Percentiles rank a stretch among this genome's conserved stretches.
Evolutionary conservation across 208 protist species (phyloP).

Genomic region (Wallacemonas sp.): DNA sequence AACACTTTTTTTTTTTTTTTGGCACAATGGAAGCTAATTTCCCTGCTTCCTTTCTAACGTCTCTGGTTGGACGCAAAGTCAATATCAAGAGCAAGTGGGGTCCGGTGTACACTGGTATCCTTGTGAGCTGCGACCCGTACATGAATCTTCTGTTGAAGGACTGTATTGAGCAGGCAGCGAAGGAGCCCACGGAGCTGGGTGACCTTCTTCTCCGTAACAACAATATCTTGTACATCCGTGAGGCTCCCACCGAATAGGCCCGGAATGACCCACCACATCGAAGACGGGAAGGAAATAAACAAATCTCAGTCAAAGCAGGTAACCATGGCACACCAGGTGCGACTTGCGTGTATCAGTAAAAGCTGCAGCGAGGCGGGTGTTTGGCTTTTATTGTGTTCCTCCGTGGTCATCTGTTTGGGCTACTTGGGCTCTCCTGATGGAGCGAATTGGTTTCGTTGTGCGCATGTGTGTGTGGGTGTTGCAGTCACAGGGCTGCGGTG

Average conservation of each 20-base stretch:
- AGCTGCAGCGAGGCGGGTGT: too few species aligned
- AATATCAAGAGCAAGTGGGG: slow-evolving; percentile 99
- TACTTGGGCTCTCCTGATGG: too few species aligned
- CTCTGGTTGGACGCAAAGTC: slow-evolving; percentile 94
- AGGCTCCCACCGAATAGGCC: slow-evolving; percentile 39
- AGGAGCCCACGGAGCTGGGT: slow-evolving; percentile 72
- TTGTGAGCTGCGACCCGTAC: slow-evolving; percentile 96
- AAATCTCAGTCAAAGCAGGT: too few species aligned
- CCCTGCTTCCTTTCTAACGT: slow-evolving; percentile 91
- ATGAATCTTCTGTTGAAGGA: slow-evolving; percentile 97
- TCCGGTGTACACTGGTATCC: slow-evolving; percentile 96
- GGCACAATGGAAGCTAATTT: slow-evolving; percentile 69
- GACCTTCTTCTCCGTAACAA: slow-evolving; percentile 90
- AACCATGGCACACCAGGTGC: too few species aligned
- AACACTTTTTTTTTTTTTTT: slow-evolving; percentile 1
- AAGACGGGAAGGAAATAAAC: too few species aligned
- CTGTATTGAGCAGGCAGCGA: slow-evolving; percentile 61
- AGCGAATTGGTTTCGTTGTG: too few species aligned
- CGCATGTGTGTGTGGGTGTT: too few species aligned
- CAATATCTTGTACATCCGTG: slow-evolving; percentile 90
- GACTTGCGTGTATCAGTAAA: too few species aligned
- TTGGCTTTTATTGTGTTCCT: too few species aligned
- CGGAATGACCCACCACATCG: too few species aligned
- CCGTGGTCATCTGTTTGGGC: too few species aligned
- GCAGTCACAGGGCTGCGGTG: too few species aligned